Base-by-base conservation (phyloP, 2,329 filamentous ascomycete species). In the Plectosphaerella cucumerina region DNA sequence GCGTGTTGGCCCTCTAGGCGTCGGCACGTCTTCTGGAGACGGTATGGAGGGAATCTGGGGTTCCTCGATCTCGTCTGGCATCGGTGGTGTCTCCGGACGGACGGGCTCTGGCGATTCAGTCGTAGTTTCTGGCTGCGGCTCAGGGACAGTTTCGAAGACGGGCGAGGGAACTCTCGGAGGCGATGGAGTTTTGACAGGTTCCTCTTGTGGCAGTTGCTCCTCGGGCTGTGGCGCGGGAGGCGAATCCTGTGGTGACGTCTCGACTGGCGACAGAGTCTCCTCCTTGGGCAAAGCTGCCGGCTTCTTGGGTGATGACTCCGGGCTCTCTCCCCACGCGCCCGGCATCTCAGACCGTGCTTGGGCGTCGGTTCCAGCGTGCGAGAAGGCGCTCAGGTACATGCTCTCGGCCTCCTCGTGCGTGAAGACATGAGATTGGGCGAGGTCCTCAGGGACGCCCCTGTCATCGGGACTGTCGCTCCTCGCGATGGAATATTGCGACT, bases 391-490 rank as follows among this genome's bases (percentile, higher is more conserved):
- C 84, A 91, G 86, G 60, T 94, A 95, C 85, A 95, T 89, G 65
- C 90, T 94, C 62, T 90, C 85, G 0, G 88, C 89, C 55, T 93
- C 88, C 54, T 90, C 87, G 52, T 90, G 87, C 34, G 82, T 90
- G 61, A 88, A 93, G 1, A 91, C 62, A 39, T 81, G 85, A 5
- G 89, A 93, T 55, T 81, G 72, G 3, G 78, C 68, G 18, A 88
- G 70, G 53, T 85, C 81, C 33, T 82, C 75, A 12, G 64, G 54
- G 2, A 15, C 11, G 31, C 17, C 44, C 33, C 54, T 46, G 20
- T 8, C 18, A n/a, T 35, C 45, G n/a, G 34, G 14, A 11, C 17
- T 47, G 33, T 41, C 45, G 11, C 33, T 23, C 21, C 34, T 21
- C 14, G 20, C 18, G 14, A 26, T 14, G 14, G 45, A 17, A 11